Base-by-base conservation (phyloP, 1,284 basidiomycete species). In the Trichosporon sp. region DNA sequence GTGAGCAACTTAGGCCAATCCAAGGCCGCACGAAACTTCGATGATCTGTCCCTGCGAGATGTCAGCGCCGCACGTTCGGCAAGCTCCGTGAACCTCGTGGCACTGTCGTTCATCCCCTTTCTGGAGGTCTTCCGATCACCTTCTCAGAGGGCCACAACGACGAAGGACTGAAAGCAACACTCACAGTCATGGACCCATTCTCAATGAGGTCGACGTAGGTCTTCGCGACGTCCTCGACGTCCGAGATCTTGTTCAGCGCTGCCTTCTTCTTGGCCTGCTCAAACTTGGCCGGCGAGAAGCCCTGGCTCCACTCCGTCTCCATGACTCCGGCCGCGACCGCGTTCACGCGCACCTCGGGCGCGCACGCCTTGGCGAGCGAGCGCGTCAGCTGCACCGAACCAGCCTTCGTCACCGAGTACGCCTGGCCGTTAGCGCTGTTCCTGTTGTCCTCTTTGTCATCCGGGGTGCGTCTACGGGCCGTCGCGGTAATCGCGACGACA, bases 281-380 rank as follows among this genome's bases (percentile, higher is more conserved):
- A 63, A 75, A 66, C 59, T 72, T 69, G 46, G 70, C 75, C 4
- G 71, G 61, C 2, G 70, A 56, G 69, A 76, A 76, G 38, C 71
- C 73, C 35, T 71, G 70, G 2, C 73, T 67, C 76, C 76, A 77
- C 59, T 77, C 76, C 56, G 76, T 77, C 54, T 74, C 68, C 48
- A 77, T 73, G 8, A 77, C 66, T 16, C 76, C 76, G 1, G 76
- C 74, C 4, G 75, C 70, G 66, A 77, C 70, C 4, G 67, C 68
- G 73, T 77, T 77, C 68, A 76, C 76, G 32, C 73, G 72, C 4
- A 76, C 65, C 35, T 74, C 59, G 21, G 76, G 76, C 4, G 71
- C 71, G 31, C 70, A 72, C 14, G 74, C 68, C 67, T 75, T 74
- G n/a, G 76, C 76, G 51, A 77, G 67, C 43, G 71, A 74, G 37